phyloP scores from a whole-genome alignment of 2,329 filamentous ascomycete species.

The Apiospora pterosperma region DNA sequence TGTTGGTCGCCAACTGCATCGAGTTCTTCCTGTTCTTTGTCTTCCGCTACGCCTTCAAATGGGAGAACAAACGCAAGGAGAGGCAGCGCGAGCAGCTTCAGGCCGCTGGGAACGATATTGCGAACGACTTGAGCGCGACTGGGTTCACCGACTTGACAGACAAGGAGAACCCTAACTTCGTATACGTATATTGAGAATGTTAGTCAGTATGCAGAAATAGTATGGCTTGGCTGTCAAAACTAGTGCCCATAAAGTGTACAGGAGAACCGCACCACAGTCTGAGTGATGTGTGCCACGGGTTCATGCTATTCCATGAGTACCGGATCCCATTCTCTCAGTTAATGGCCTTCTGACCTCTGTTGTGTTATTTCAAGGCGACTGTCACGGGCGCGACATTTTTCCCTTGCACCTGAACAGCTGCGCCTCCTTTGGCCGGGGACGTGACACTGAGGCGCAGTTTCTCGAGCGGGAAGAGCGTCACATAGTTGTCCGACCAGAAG shows the following conservation, averaged over 20 bases:
- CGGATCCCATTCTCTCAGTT: neutral
- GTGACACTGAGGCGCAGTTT: constrained; percentile 36
- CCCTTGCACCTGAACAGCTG: neutral
- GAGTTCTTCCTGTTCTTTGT: constrained; percentile 37
- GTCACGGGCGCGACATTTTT: neutral
- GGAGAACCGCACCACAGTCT: too few relatives aligned
- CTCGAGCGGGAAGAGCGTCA: constrained; percentile 58
- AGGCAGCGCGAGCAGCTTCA: constrained; percentile 33
- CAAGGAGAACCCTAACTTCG: constrained; percentile 23
- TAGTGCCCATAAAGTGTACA: too few relatives aligned
- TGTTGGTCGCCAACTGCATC: constrained; percentile 44
- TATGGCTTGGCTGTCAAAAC: neutral
- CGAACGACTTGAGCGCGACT: constrained; percentile 27
- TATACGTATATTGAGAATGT: constrained; percentile 16
- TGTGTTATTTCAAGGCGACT: neutral
- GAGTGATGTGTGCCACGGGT: neutral
- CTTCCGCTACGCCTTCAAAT: constrained; percentile 31
- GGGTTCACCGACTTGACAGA: constrained; percentile 34
- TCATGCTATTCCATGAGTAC: neutral
- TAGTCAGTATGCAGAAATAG: neutral
- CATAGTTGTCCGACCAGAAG: constrained; percentile 60
- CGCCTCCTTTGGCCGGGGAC: neutral
- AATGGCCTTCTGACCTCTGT: neutral
- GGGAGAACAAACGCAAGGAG: constrained; percentile 38
- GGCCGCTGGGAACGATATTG: constrained; percentile 10